Base-by-base conservation (phyloP, 129 eudicot genomes). In the Tagetes patula region DNA sequence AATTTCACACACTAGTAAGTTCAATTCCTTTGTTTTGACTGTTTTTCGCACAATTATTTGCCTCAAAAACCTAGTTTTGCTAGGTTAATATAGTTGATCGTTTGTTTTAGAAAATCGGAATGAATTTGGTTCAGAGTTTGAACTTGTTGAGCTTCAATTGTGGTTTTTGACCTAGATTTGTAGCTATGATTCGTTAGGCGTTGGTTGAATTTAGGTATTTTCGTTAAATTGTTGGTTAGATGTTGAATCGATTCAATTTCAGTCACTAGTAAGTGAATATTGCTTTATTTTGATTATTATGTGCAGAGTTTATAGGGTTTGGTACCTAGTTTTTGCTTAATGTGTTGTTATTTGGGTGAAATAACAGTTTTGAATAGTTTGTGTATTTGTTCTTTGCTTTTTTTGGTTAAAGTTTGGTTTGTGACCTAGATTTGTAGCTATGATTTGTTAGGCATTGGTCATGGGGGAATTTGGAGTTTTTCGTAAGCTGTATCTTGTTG, bases 1-100 rank as follows among this genome's bases (percentile, higher is more conserved):
- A 40, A 38, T 74, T 74, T 65, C 72, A 64, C 36, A 10, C 64
- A 49, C 8, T 65, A 3, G 79, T 74, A 74, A 65, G 79, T 74
- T 7, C 33, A 60, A 63, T 62, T 40, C 42, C 49, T 70, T 38
- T 54, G 39, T 71, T 39, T 71, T 20, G 65, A 52, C 20, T 5
- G 3, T 40, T 12, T 38, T 50, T 3, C 30, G 45, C 65, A 50
- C 1, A 31, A 3, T 74, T 64, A 8, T 36, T 74, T 27, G 31
- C 72, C 6, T 9, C 69, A 10, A 39, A 74, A 62, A 27, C 78
- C 78, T 74, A 74, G 48, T 73, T 72, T 46, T 34, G 70, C 46
- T n/a, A 32, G 13, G 4, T 43, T 2, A 20, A 20, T 13, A n/a
- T 13, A 20, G 56, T 3, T 33, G 14, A n/a, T 47, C 70, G 11